phyloP scores from a whole-genome alignment of 345 rosid genomes.

The Moricandia moricandioides region DNA sequence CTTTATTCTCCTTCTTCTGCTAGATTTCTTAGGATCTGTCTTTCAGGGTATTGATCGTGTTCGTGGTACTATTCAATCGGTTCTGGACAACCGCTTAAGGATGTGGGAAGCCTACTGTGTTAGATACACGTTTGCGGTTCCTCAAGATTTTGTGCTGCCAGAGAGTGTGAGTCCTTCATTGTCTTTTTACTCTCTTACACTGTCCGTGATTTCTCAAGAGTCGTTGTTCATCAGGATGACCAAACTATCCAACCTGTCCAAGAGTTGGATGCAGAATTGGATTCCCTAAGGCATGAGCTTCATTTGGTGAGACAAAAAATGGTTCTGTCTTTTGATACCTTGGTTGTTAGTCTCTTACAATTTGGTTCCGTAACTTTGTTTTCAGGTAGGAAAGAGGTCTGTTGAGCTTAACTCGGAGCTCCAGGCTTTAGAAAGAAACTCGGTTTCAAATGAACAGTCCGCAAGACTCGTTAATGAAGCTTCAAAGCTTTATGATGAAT shows the following conservation, averaged over 20 bases:
- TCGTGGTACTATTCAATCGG: slow-evolving; percentile 51
- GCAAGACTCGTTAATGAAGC: slow-evolving; percentile 55
- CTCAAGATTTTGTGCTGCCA: slow-evolving; percentile 60
- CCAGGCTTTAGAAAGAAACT: slow-evolving; percentile 51
- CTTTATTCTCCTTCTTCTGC: background rate
- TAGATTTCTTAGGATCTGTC: background rate
- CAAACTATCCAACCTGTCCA: slow-evolving; percentile 39
- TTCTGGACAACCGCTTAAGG: slow-evolving; percentile 51
- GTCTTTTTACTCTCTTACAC: background rate
- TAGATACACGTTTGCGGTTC: slow-evolving; percentile 65
- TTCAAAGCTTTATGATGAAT: slow-evolving; percentile 46
- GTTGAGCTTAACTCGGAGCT: slow-evolving; percentile 59
- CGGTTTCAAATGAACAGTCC: slow-evolving; percentile 44
- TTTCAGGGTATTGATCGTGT: slow-evolving; percentile 59
- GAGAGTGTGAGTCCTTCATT: slow-evolving; percentile 44
- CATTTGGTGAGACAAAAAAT: slow-evolving; percentile 46
- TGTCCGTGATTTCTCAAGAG: background rate
- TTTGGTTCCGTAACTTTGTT: background rate
- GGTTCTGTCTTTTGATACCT: background rate
- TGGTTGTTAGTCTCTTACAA: background rate
- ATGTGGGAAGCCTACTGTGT: slow-evolving; percentile 81
- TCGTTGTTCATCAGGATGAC: slow-evolving; percentile 35
- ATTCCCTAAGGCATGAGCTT: slow-evolving; percentile 63
- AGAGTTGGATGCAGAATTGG: slow-evolving; percentile 61
- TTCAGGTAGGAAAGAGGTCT: slow-evolving; percentile 61